Evolutionary conservation across 345 rosid species (phyloP).

Genomic region (Noccaea caerulescens): DNA sequence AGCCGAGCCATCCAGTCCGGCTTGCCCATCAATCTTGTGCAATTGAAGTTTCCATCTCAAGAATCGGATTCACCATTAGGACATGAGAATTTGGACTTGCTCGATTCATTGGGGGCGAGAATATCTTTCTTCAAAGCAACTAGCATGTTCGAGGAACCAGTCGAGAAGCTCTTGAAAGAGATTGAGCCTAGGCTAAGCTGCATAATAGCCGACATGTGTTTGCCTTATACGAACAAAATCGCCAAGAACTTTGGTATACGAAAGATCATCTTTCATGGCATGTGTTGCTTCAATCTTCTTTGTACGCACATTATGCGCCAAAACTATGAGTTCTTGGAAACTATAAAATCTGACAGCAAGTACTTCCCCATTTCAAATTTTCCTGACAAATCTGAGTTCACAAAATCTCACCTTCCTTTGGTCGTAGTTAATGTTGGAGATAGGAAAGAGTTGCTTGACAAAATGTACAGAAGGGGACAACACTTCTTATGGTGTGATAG

Average conservation of each 20-base stretch:
- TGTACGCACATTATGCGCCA: constrained; percentile 39
- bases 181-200: constrained; percentile 52
- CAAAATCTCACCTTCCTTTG: constrained; percentile 47
- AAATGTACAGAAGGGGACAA: constrained; percentile 27
- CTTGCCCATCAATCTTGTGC: constrained; percentile 33
- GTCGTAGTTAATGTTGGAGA: background rate
- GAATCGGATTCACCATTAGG: constrained; percentile 34
- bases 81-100: constrained; percentile 45
- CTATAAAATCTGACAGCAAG: constrained; percentile 34
- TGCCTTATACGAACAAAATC: constrained; percentile 47
- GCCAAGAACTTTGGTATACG: constrained; percentile 55
- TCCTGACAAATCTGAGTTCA: constrained; percentile 50
- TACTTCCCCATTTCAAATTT: constrained; percentile 50
- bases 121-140: constrained; percentile 29
- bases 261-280: constrained; percentile 60
- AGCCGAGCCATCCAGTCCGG: constrained; percentile 43
- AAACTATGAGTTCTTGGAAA: constrained; percentile 24
- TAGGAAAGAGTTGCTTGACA: constrained; percentile 23
- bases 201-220: constrained; percentile 55
- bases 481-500: constrained; percentile 44
- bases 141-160: constrained; percentile 31
- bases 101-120: constrained; percentile 23
- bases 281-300: constrained; percentile 52
- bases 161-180: constrained; percentile 46
- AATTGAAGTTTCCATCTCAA: constrained; percentile 38